These are phyloP conservation scores for Tetraselmis chui DNA, from an alignment of 139 green algal genomes.

Conservation along the genomic window DNA sequence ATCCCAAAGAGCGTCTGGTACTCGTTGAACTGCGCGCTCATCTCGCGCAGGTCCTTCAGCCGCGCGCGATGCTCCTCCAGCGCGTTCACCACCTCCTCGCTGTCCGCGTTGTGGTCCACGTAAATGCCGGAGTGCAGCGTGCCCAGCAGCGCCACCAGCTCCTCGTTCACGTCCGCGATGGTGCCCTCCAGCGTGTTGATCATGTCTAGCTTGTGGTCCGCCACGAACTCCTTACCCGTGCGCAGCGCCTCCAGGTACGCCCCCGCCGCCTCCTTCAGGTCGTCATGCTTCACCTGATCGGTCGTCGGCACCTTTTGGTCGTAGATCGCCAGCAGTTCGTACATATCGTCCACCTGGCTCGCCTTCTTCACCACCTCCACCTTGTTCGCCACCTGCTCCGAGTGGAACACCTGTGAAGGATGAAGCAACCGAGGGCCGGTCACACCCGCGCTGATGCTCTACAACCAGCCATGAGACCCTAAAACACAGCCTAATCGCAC, in stretches of 20 bases:
- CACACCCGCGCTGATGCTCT: no score
- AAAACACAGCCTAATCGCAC: no score
- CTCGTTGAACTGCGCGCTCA: conserved; percentile 20
- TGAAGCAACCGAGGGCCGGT: no score
- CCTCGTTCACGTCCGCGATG: conserved; percentile 48
- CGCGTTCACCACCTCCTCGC: conserved; percentile 2
- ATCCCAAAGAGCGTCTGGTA: conserved; percentile 48
- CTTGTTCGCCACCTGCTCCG: conserved; percentile 47
- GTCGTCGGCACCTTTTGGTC: conserved; percentile 59
- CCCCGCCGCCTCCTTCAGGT: conserved; percentile 51
- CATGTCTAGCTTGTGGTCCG: conserved; percentile 56
- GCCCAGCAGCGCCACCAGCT: conserved; percentile 6
- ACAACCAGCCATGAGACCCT: no score
- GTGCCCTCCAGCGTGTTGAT: conserved; percentile 39
- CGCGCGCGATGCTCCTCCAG: conserved; percentile 3
- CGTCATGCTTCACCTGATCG: conserved; percentile 65
- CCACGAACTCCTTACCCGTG: conserved; percentile 56
- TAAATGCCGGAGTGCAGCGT: conserved; percentile 3
- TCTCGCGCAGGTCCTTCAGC: not conserved
- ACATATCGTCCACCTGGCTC: conserved; percentile 71
- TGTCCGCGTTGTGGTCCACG: conserved; percentile 5
- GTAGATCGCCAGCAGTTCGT: conserved; percentile 65
- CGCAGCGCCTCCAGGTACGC: conserved; percentile 43
- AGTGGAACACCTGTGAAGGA: conserved; percentile 56
- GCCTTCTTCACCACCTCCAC: conserved; percentile 39